These are phyloP conservation scores for Purpureocillium takamizusanense DNA, from an alignment of 2,329 filamentous ascomycete genomes.

Conservation along the genomic window DNA sequence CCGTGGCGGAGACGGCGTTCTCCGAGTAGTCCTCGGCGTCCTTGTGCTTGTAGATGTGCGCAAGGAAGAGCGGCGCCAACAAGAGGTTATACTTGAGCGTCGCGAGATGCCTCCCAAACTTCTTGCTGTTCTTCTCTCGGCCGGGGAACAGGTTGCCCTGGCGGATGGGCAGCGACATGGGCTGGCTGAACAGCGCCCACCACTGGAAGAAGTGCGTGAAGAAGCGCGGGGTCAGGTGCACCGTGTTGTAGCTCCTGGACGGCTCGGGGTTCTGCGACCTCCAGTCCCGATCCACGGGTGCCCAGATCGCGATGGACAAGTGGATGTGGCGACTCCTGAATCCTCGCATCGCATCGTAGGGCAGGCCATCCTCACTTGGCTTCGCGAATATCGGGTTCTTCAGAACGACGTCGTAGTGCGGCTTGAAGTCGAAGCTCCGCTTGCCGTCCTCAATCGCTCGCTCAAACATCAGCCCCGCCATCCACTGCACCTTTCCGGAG, in stretches of 20 bases:
- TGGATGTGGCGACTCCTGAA: conserved; percentile 97
- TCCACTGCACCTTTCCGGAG: conserved; percentile 90
- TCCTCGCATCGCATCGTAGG: conserved; percentile 91
- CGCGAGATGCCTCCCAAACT: conserved; percentile 93
- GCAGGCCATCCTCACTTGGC: conserved; percentile 38
- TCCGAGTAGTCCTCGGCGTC: conserved; percentile 80
- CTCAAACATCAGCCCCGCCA: conserved; percentile 87
- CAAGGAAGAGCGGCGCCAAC: conserved; percentile 85
- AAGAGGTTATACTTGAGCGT: conserved; percentile 97
- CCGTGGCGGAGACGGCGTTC: conserved; percentile 75
- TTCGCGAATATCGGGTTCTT: conserved; percentile 71
- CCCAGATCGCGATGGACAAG: conserved; percentile 82
- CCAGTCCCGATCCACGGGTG: conserved; percentile 84
- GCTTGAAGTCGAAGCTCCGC: conserved; percentile 80
- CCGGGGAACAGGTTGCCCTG: conserved; percentile 89
- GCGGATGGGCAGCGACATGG: conserved; percentile 88
- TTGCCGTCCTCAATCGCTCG: conserved; percentile 62
- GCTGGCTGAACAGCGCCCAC: conserved; percentile 94
- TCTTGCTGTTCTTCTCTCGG: conserved; percentile 93
- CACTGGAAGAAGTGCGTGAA: conserved; percentile 98
- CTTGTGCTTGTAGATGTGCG: conserved; percentile 98
- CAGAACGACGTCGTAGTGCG: conserved; percentile 84
- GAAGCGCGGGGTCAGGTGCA: conserved; percentile 89
- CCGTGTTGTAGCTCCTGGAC: conserved; percentile 89
- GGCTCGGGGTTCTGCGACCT: conserved; percentile 62